Percentiles rank a stretch among this genome's conserved stretches.
These are phyloP conservation scores for Fusarium sp. DNA, from an alignment of 2,329 filamentous ascomycete species.

Conservation along the genomic window DNA sequence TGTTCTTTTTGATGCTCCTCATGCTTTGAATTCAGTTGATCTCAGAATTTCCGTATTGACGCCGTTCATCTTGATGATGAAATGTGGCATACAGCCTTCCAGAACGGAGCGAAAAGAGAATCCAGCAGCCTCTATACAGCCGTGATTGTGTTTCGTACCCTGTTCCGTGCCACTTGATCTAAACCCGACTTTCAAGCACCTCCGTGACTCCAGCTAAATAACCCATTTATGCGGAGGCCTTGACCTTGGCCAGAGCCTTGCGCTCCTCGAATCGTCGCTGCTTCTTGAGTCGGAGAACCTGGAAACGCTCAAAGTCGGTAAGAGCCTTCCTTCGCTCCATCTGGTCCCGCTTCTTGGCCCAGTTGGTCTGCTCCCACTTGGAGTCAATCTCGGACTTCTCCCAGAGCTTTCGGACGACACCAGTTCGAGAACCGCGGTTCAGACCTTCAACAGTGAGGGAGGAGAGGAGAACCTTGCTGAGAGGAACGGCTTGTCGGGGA, in stretches of 20 bases:
- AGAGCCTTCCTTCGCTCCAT: slow-evolving; percentile 88
- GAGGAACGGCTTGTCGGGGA: slow-evolving; percentile 86
- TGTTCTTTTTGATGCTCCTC: slow-evolving; percentile 46
- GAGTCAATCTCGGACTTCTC: slow-evolving; percentile 89
- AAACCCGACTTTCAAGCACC: slow-evolving; percentile 53
- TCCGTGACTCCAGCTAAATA: slow-evolving; percentile 54
- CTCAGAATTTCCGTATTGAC: slow-evolving; percentile 73
- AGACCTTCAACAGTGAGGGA: slow-evolving; percentile 88
- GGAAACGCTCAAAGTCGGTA: slow-evolving; percentile 99
- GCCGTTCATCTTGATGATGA: slow-evolving; percentile 71
- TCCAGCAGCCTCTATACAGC: slow-evolving; percentile 66
- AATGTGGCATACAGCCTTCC: slow-evolving; percentile 75
- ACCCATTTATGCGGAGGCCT: slow-evolving; percentile 77
- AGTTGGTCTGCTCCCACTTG: slow-evolving; percentile 92
- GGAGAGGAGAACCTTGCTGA: slow-evolving; percentile 88
- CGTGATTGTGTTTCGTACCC: slow-evolving; percentile 53
- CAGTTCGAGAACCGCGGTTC: slow-evolving; percentile 85
- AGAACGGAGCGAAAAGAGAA: slow-evolving; percentile 68
- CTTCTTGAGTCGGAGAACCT: slow-evolving; percentile 99
- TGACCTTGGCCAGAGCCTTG: slow-evolving; percentile 95
- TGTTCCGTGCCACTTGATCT: slow-evolving; percentile 55
- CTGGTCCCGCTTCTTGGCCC: slow-evolving; percentile 93
- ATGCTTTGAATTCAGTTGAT: slow-evolving; percentile 58
- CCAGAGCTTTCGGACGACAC: slow-evolving; percentile 88
- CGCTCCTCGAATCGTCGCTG: slow-evolving; percentile 98